These are phyloP conservation scores for Tritrichomonas foetus DNA, from an alignment of 208 protist species.

Conservation along the genomic window DNA sequence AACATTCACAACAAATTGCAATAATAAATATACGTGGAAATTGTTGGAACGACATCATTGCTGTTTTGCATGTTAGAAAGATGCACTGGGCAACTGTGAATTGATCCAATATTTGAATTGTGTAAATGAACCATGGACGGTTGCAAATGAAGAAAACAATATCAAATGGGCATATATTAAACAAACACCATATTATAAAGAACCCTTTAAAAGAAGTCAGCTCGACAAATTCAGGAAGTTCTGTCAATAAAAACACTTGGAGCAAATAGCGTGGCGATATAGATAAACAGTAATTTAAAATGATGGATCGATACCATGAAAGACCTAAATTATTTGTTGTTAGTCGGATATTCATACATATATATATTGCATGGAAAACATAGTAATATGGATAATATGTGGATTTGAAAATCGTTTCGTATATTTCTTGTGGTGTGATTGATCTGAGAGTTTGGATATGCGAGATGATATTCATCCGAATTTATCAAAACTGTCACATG, in stretches of 20 bases:
- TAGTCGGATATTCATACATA: neutral
- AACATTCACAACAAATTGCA: neutral
- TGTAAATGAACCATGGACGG: neutral
- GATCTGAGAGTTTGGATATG: no score
- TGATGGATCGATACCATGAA: neutral
- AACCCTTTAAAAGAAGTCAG: neutral
- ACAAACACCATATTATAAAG: neutral
- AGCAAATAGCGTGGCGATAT: neutral
- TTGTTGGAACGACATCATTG: neutral
- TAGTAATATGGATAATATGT: neutral
- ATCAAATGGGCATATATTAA: neutral
- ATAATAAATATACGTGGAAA: neutral
- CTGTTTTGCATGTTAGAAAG: neutral
- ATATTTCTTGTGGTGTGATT: no score
- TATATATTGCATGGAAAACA: slow-evolving; percentile 15
- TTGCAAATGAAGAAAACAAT: neutral
- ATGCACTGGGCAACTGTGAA: neutral
- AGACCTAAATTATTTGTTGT: neutral
- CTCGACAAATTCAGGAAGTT: neutral
- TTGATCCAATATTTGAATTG: neutral
- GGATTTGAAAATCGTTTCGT: neutral
- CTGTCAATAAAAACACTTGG: neutral
- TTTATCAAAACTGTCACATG: no score
- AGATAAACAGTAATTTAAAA: neutral
- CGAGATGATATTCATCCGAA: no score